Base-by-base conservation (phyloP, 2,329 filamentous ascomycete species). In the Metarhizium sp. region DNA sequence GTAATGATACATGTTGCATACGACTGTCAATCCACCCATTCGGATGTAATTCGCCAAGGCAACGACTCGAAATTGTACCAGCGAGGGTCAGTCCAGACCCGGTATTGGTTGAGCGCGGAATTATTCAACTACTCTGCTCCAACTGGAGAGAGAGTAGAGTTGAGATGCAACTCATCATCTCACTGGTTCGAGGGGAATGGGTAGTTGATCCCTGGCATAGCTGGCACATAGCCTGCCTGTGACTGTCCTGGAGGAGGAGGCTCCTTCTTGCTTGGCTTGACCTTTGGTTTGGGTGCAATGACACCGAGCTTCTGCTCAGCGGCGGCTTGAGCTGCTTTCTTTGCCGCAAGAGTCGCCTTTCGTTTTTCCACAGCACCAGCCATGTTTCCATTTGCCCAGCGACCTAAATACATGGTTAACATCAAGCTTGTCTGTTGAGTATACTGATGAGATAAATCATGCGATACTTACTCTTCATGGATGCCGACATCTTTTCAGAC, bases 401-500 rank as follows among this genome's bases (percentile, higher is more conserved):
- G 78, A 58, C 77, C 79, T 81, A 59, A 11, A 45, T 32, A 45
- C 18, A 46, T 14, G 30, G 18, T 48, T 47, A 51, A 42, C 16
- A 43, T 67, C 65, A 70, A 69, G 57, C 49, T 18, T 25, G 42
- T 20, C n/a, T 42, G n/a, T 20, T 43, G 13, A 6, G 40, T 4
- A 20, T 18, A 11, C n/a, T 16, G 11, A 45, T 20, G 5, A 48
- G 6, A 25, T 25, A 25, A 6, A 30, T 18, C 10, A 30, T 6
- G 45, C 6, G 6, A 10, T 45, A 67, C 76, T 70, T 72, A 83
- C 81, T 79, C 71, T 82, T 82, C 81, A 84, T 84, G 2, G 80
- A 83, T 18, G 75, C 76, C n/a, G 78, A 81, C 80, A 84, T 84
- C 73, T 84, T 84, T 69, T 84, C 80, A 34, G 79, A 82, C 70